phyloP scores from a whole-genome alignment of 495 filamentous ascomycete genomes.

The Hypoxylon fragiforme region DNA sequence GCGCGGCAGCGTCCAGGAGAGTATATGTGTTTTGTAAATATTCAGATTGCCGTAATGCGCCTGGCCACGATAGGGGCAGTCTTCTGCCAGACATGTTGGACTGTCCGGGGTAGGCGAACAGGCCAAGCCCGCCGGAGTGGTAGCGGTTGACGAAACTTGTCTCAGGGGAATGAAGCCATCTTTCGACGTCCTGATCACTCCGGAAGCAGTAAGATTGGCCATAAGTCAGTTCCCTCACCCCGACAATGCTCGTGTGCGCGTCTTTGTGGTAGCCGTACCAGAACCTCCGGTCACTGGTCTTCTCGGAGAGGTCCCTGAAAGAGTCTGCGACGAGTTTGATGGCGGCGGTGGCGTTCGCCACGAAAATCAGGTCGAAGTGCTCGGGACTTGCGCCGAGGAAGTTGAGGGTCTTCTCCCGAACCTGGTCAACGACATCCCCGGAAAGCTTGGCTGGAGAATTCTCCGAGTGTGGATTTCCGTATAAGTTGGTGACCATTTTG shows the following conservation, averaged over 20 bases:
- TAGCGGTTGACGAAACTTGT: constrained; percentile 32
- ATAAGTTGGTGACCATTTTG: constrained; percentile 61
- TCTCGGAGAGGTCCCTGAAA: constrained; percentile 60
- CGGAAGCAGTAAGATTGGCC: constrained; percentile 61
- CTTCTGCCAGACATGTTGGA: constrained; percentile 78
- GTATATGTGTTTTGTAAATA: constrained; percentile 58
- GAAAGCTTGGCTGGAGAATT: constrained; percentile 66
- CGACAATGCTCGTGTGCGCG: constrained; percentile 74
- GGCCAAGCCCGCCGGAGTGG: constrained; percentile 43
- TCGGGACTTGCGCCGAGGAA: constrained; percentile 67
- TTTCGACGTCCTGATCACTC: constrained; percentile 66
- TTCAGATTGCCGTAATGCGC: constrained; percentile 51
- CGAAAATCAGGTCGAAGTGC: constrained; percentile 70
- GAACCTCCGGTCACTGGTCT: constrained; percentile 49
- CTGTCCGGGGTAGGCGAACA: constrained; percentile 79
- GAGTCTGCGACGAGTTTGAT: constrained; percentile 71
- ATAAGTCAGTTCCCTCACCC: constrained; percentile 64
- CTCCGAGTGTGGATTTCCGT: constrained; percentile 77
- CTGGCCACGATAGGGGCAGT: constrained; percentile 64
- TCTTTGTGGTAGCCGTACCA: constrained; percentile 79
- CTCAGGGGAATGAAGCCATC: constrained; percentile 57
- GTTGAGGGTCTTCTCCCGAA: constrained; percentile 59
- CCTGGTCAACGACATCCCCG: constrained; percentile 60
- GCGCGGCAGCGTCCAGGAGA: constrained; percentile 73
- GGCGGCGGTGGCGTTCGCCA: constrained; percentile 68